Conservation (phyloP, 2,329 filamentous ascomycete species). For the Colletotrichum endophyticum region DNA sequence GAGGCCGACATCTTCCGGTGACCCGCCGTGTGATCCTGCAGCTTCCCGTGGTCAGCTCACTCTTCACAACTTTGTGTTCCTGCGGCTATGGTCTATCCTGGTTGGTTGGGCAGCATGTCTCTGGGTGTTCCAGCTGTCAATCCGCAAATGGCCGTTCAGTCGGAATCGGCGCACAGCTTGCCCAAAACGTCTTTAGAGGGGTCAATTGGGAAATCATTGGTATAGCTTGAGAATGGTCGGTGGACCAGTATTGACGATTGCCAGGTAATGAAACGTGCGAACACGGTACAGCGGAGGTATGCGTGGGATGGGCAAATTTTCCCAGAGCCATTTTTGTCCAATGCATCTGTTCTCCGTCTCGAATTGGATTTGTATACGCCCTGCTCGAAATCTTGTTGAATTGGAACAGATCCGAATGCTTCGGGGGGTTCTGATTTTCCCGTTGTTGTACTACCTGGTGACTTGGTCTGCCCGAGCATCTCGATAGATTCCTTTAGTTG, state of each 20-base stretch:
- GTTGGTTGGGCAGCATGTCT: not conserved
- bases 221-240: not conserved
- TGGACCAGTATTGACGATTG: not conserved
- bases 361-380: not conserved
- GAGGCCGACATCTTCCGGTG: not conserved
- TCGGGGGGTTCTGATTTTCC: not conserved
- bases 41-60: not conserved
- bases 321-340: not conserved
- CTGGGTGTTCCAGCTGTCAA: not conserved
- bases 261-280: not conserved
- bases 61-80: not conserved
- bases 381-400: rapidly evolving
- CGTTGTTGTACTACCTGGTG: not conserved
- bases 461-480: not conserved
- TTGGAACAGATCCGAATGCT: not conserved
- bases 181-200: not conserved
- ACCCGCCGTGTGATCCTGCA: not conserved
- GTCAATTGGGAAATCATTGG: not conserved
- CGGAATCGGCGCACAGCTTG: not conserved
- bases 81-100: not conserved
- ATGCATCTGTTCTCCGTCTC: rapidly evolving
- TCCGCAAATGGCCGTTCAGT: not conserved
- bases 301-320: not conserved
- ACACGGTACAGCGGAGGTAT: not conserved
- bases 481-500: not conserved